Evolutionary conservation across 2,329 filamentous ascomycete genomes (phyloP).

Genomic region (Scedosporium dehoogii): DNA sequence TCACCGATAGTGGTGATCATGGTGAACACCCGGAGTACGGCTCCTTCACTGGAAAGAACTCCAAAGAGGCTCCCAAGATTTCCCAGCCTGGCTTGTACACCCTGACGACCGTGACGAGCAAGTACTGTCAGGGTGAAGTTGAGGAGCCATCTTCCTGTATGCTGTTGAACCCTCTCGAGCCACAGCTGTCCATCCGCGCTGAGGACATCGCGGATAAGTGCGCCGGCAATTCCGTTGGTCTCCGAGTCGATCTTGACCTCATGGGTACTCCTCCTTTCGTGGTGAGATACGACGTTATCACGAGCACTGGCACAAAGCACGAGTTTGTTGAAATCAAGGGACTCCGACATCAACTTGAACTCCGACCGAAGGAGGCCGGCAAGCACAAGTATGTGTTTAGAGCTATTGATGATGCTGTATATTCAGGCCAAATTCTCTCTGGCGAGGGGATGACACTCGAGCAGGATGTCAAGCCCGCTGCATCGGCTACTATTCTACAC

Average conservation of each 20-base stretch:
- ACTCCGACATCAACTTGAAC: slow-evolving; percentile 72
- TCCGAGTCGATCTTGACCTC: slow-evolving; percentile 80
- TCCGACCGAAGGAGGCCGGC: slow-evolving; percentile 72
- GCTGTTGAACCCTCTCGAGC: slow-evolving; percentile 82
- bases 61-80: slow-evolving; percentile 56
- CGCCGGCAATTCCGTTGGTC: slow-evolving; percentile 83
- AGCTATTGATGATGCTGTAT: slow-evolving; percentile 73
- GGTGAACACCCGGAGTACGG: slow-evolving; percentile 47
- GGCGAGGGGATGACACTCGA: slow-evolving; percentile 58
- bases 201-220: slow-evolving; percentile 92
- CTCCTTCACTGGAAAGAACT: slow-evolving; percentile 50
- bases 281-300: slow-evolving; percentile 66
- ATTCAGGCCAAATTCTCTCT: slow-evolving; percentile 54
- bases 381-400: slow-evolving; percentile 80
- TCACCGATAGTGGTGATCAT: slow-evolving; percentile 62
- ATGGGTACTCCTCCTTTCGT: slow-evolving; percentile 86
- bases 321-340: slow-evolving; percentile 53
- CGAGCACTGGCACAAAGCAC: slow-evolving; percentile 45
- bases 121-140: slow-evolving; percentile 77
- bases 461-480: slow-evolving; percentile 88
- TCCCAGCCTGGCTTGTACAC: slow-evolving; percentile 78
- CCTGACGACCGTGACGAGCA: slow-evolving; percentile 67
- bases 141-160: slow-evolving; percentile 91
- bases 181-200: slow-evolving; percentile 60
- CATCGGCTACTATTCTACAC: slow-evolving; percentile 62